Conservation (phyloP, 169 alveolate species). For the Toxoplasma gondii region DNA sequence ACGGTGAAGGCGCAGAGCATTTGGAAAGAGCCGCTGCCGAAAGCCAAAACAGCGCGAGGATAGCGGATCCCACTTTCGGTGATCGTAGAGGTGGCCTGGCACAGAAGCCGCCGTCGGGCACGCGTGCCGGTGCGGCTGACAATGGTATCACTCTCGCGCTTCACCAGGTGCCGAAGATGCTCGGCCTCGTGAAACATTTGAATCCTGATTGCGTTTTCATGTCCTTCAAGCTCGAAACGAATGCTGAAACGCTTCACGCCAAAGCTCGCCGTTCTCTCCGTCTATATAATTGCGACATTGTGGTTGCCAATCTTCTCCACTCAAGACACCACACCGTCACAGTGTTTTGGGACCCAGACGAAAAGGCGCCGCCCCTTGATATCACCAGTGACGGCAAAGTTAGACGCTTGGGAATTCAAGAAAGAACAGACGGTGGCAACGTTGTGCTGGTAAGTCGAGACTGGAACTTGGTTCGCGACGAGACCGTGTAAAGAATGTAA, state of each 20-base stretch:
- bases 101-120: too few species aligned
- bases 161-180: slow-evolving; percentile 55
- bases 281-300: neutral
- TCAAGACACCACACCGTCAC: slow-evolving; percentile 15
- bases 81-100: too few species aligned
- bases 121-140: neutral
- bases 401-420: too few species aligned
- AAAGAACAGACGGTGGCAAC: too few species aligned
- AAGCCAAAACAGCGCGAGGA: too few species aligned
- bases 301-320: slow-evolving; percentile 15
- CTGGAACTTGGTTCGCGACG: too few species aligned
- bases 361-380: neutral
- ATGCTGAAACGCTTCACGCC: slow-evolving; percentile 1
- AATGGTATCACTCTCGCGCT: slow-evolving; percentile 14
- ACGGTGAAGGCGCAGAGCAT: too few species aligned
- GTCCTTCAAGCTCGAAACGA: slow-evolving; percentile 62
- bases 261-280: slow-evolving; percentile 20
- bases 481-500: too few species aligned
- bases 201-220: slow-evolving; percentile 43
- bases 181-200: slow-evolving; percentile 32
- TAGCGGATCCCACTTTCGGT: too few species aligned
- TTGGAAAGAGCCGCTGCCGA: too few species aligned
- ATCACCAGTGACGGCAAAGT: too few species aligned
- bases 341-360: neutral
- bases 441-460: too few species aligned